Evolutionary conservation across 2,329 filamentous ascomycete genomes (phyloP), one percentile per base, ranked within the genome.

Genomic region (Tolypocladium inflatum): DNA sequence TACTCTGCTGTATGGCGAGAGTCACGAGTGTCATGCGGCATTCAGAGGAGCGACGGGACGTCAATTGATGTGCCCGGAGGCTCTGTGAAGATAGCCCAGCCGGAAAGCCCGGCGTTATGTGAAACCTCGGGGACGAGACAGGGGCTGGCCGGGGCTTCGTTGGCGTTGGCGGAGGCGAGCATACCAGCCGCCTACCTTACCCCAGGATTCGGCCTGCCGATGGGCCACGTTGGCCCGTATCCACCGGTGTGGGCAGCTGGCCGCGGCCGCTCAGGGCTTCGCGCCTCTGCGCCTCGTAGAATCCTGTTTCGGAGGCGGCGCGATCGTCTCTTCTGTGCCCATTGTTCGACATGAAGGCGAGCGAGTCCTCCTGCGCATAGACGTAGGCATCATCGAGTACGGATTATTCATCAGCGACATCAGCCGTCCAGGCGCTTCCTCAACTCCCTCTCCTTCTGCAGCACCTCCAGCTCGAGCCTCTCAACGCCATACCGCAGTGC

Each of bases 401-500:
- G 21, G 15, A 1, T 13, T 2, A 11, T 21, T 35, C n/a, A 13
- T 4, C 23, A 1, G 33, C 15, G 17, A 9, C 3, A 4, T 58
- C 57, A 59, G 19, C 51, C 58, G 13, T 59, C 54, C 13, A 84
- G 63, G 61, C 78, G 71, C 70, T 80, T 77, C 63, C 80, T 71
- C 66, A 85, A 64, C 71, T 86, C 82, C 61, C 81, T 74, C 73
- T 85, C 82, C 71, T 83, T 84, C 67, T 96, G 91, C 65, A 85
- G 80, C n/a, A 90, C 88, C 75, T 96, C 90, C 66, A 96, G 70
- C 76, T 94, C 90, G 63, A 97, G 73, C 60, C 91, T 81, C 69
- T 94, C 90, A 21, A 96, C 90, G 35, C 90, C 88, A 76, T 95
- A 96, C 70, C 89, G 86, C 65, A 96, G 74, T 55, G 90, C 84